Evolutionary conservation across 2,329 filamentous ascomycete genomes (phyloP).

Genomic region (Penicillium fuscoglaucum): DNA sequence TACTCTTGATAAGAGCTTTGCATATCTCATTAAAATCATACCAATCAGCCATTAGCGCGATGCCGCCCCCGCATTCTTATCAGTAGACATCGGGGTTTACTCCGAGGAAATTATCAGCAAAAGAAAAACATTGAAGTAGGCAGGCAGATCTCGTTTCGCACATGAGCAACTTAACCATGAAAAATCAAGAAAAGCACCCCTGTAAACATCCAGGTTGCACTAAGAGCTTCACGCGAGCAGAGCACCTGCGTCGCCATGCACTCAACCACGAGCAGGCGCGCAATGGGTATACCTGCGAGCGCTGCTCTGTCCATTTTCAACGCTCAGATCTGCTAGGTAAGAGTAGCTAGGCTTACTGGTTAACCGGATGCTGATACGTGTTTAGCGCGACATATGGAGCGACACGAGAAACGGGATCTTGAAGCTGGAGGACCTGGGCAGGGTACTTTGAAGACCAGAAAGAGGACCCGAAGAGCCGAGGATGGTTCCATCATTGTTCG

Average conservation of each 20-base stretch:
- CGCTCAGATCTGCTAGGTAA: conserved; percentile 60
- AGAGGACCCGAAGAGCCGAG: conserved; percentile 50
- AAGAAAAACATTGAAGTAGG: background rate
- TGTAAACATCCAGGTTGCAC: conserved; percentile 18
- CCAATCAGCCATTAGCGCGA: conserved; percentile 14
- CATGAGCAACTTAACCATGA: background rate
- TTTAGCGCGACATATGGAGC: conserved; percentile 58
- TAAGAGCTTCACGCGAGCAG: conserved; percentile 55
- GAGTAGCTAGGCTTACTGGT: conserved; percentile 8
- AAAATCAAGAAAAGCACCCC: conserved; percentile 16
- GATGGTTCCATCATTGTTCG: conserved; percentile 51
- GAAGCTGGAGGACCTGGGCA: conserved; percentile 52
- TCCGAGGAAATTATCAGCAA: background rate
- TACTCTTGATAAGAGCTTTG: background rate
- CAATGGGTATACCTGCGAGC: conserved; percentile 53
- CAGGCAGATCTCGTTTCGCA: background rate
- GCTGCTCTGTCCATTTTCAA: conserved; percentile 63
- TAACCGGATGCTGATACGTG: background rate
- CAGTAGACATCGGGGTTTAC: conserved; percentile 12
- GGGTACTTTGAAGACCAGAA: conserved; percentile 52
- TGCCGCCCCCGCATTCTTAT: conserved; percentile 21
- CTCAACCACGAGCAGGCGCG: conserved; percentile 58
- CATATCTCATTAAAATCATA: background rate
- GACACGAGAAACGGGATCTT: conserved; percentile 54
- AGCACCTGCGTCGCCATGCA: conserved; percentile 60